phyloP scores from a whole-genome alignment of 805 yeast genomes.

The Candida parachauliodes region DNA sequence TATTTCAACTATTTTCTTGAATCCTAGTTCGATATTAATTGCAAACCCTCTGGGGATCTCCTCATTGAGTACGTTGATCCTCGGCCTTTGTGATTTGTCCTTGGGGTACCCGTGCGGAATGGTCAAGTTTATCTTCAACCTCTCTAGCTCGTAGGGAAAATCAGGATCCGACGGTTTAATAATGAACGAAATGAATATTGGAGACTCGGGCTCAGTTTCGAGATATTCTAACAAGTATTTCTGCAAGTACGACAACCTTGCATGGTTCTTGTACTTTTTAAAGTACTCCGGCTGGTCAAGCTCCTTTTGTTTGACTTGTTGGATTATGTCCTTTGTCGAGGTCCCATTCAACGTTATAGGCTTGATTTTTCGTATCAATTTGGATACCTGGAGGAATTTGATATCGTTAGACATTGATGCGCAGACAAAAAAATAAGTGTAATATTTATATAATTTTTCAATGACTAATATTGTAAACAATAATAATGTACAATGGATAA shows the following conservation, averaged over 20 bases:
- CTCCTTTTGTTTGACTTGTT: constrained; percentile 9
- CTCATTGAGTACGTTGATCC: constrained; percentile 54
- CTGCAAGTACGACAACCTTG: constrained; percentile 13
- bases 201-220: constrained; percentile 16
- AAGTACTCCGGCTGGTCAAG: constrained; percentile 9
- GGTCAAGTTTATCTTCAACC: constrained; percentile 48
- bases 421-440: too few species aligned
- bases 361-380: constrained; percentile 24
- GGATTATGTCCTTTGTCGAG: constrained; percentile 10
- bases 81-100: constrained; percentile 32
- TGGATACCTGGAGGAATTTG: constrained; percentile 28
- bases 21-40: constrained; percentile 65
- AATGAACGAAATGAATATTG: constrained; percentile 40
- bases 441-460: not conserved
- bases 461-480: constrained; percentile 8
- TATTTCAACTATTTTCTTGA: constrained; percentile 38
- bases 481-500: too few species aligned
- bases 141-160: constrained; percentile 61
- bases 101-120: constrained; percentile 57
- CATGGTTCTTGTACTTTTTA: constrained; percentile 9
- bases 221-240: constrained; percentile 16
- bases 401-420: too few species aligned
- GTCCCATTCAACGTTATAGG: constrained; percentile 39
- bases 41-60: constrained; percentile 71
- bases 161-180: constrained; percentile 66